These are phyloP conservation scores for Adansonia grandidieri DNA, from an alignment of 441 rosid species.

Conservation along the genomic window DNA sequence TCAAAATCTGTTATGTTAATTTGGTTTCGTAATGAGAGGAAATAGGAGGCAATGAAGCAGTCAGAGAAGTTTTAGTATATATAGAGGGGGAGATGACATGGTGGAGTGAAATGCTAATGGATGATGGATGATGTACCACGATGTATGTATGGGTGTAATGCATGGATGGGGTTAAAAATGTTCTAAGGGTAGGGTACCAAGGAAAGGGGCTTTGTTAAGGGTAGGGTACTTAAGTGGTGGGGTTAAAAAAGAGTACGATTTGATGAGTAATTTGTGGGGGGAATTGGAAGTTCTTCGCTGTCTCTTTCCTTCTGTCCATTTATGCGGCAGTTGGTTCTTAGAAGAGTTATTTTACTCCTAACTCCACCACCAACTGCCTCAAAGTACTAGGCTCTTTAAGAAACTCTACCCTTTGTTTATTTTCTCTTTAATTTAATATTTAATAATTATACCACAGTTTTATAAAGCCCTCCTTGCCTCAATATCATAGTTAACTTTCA, in stretches of 20 bases:
- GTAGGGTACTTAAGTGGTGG: background rate
- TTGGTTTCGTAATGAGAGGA: constrained; percentile 25
- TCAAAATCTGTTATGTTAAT: constrained; percentile 26
- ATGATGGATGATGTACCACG: background rate
- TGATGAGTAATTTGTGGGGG: background rate
- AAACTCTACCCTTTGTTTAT: background rate
- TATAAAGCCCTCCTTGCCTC: background rate
- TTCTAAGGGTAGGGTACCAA: background rate
- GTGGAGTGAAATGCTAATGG: background rate
- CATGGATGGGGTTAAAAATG: background rate
- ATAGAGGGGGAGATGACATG: constrained; percentile 11
- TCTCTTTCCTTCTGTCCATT: constrained; percentile 9
- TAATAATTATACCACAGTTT: background rate
- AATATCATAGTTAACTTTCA: background rate
- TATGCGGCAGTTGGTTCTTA: background rate
- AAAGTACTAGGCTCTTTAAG: background rate
- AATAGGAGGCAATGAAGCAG: constrained; percentile 30
- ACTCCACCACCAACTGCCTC: constrained; percentile 13
- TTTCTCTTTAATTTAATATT: background rate
- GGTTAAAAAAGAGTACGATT: background rate
- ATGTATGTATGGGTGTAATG: background rate
- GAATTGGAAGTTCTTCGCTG: background rate
- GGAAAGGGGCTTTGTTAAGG: too few species aligned
- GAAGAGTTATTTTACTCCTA: background rate
- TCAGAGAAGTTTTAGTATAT: background rate